These are phyloP conservation scores for Leucoagaricus sp. DNA, from an alignment of 1,284 basidiomycete genomes.

Conservation along the genomic window DNA sequence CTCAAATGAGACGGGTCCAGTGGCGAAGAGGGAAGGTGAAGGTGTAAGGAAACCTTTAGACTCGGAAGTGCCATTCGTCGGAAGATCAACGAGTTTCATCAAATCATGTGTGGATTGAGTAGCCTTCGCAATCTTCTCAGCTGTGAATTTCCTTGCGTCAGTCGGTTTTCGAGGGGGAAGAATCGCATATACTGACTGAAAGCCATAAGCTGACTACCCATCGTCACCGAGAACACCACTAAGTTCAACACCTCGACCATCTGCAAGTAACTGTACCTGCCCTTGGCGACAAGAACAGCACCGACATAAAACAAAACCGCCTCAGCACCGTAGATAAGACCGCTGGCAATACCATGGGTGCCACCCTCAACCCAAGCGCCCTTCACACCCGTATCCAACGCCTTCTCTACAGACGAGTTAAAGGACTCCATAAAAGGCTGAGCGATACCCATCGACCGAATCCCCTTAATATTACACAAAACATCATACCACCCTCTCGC, in stretches of 20 bases:
- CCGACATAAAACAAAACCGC: constrained; percentile 92
- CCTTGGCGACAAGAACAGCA: constrained; percentile 77
- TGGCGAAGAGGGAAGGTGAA: constrained; percentile 32
- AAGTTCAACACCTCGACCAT: constrained; percentile 92
- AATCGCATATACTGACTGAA: constrained; percentile 65
- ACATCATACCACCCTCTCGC: constrained; percentile 87
- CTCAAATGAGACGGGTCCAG: constrained; percentile 67
- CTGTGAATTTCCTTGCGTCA: constrained; percentile 41
- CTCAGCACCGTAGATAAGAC: constrained; percentile 86
- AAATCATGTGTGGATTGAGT: constrained; percentile 82
- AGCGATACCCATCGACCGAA: constrained; percentile 91
- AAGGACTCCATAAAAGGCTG: constrained; percentile 73
- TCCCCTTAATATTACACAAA: constrained; percentile 85
- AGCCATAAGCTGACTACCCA: constrained; percentile 85
- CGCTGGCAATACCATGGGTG: constrained; percentile 79
- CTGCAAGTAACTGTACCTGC: constrained; percentile 83
- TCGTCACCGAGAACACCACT: constrained; percentile 92
- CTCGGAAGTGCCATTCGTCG: constrained; percentile 65
- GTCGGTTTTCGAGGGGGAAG: not conserved
- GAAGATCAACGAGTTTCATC: constrained; percentile 64
- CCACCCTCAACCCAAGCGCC: constrained; percentile 86
- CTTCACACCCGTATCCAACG: constrained; percentile 69
- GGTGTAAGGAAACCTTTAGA: constrained; percentile 68
- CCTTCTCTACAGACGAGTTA: constrained; percentile 57
- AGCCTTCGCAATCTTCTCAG: constrained; percentile 80